A percentile compares a stretch with the other conserved stretches of the same genome.
These are phyloP conservation scores for Apophysomyces sp. DNA, from an alignment of 371 early-diverging fungal species.

Conservation along the genomic window DNA sequence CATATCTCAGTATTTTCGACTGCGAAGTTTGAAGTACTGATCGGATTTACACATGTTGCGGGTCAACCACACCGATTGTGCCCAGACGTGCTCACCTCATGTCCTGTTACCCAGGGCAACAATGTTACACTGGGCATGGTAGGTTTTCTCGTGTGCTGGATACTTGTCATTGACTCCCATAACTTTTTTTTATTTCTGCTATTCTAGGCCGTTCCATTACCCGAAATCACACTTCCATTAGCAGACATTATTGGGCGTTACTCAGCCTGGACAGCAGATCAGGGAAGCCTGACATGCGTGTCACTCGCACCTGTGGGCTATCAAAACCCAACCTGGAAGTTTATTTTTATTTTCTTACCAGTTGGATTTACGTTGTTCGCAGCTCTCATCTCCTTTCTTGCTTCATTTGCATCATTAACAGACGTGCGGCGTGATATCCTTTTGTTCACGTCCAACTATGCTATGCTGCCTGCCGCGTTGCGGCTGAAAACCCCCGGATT, in stretches of 20 bases:
- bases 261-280: constrained; percentile 27
- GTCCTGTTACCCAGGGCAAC: constrained; percentile 10
- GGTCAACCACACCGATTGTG: constrained; percentile 10
- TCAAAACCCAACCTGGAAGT: constrained; percentile 40
- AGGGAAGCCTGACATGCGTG: constrained; percentile 36
- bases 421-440: constrained; percentile 43
- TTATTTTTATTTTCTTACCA: constrained; percentile 42
- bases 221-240: constrained; percentile 25
- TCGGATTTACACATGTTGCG: neutral
- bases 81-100: constrained; percentile 9
- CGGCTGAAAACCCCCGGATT: constrained; percentile 57
- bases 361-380: constrained; percentile 43
- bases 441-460: constrained; percentile 52
- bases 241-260: constrained; percentile 39
- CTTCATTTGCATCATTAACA: constrained; percentile 40
- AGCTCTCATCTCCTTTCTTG: constrained; percentile 34
- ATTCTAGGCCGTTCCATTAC: constrained; percentile 14
- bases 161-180: too few species aligned
- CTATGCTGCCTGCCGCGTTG: constrained; percentile 45
- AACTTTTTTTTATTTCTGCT: neutral
- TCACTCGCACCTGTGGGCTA: constrained; percentile 49
- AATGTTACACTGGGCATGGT: constrained; percentile 17
- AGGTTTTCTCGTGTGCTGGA: neutral
- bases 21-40: neutral
- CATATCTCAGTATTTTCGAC: neutral